Conservation (phyloP, 106 monocot species). For the Narthecium ossifragum region DNA sequence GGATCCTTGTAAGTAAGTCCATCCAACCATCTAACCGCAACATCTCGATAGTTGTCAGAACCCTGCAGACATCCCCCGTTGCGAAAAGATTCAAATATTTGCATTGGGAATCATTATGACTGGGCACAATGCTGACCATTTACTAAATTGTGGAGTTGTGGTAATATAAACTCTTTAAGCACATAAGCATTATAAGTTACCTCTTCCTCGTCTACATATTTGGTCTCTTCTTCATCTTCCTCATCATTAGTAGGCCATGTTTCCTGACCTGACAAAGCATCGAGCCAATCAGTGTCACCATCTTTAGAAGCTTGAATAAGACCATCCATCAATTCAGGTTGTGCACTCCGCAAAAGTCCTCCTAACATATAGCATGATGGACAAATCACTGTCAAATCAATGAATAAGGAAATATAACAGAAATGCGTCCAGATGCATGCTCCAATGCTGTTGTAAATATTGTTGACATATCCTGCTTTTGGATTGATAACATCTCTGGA, state of each 20-base stretch:
- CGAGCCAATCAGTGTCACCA: constrained; percentile 48
- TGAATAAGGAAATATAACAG: too few species aligned
- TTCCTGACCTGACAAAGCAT: constrained; percentile 27
- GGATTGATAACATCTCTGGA: too few species aligned
- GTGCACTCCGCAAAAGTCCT: constrained; percentile 63
- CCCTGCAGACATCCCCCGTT: constrained; percentile 28
- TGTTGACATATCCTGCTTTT: too few species aligned
- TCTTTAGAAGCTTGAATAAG: constrained; percentile 89
- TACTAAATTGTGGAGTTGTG: too few species aligned
- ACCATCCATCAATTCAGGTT: constrained; percentile 90
- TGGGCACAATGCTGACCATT: too few species aligned
- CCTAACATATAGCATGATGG: constrained; percentile 36
- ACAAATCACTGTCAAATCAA: too few species aligned
- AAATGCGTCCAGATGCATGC: too few species aligned
- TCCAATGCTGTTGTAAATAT: too few species aligned
- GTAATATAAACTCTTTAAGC: too few species aligned
- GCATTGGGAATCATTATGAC: too few species aligned
- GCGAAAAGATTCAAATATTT: neutral
- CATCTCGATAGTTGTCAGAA: constrained; percentile 24
- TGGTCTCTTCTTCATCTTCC: constrained; percentile 29
- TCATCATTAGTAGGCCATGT: constrained; percentile 31
- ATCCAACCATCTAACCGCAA: constrained; percentile 76
- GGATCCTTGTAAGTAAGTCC: constrained; percentile 72
- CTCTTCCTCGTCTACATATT: constrained; percentile 29
- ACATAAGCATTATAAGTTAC: neutral